Evolutionary conservation across 1,284 basidiomycete genomes (phyloP), one percentile per base, ranked within the genome.

Genomic region (Papiliotrema terrestris): DNA sequence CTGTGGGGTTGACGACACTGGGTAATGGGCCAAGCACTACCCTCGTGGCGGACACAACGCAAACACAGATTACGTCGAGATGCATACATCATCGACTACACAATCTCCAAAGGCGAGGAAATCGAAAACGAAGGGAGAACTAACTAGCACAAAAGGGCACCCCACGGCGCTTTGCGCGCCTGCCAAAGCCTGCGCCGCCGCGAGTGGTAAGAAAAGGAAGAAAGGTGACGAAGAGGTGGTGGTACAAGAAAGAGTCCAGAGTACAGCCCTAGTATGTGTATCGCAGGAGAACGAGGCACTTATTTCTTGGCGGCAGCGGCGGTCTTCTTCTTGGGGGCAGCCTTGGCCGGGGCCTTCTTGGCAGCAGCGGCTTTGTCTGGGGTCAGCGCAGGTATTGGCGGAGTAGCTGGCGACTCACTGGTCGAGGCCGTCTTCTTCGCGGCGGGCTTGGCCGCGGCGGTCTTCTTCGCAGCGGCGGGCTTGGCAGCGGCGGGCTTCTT

Each of bases 331-430:
- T 78, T 78, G 59, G 78, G 78, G 32, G 76, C 59, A 51, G 77
- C 71, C 66, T 79, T 78, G 53, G 39, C 78, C 59, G 78, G 78
- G 35, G 76, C 59, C 50, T 76, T 70, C 66, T 79, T 78, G 52
- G 77, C 63, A 58, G 79, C 78, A 19, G 55, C 54, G 37, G 57
- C 55, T 57, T 61, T 61, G 45, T 58, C 60, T 58, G 38, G 14
- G 3, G 1, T n/a, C 11, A 20, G 13, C 29, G 29, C 45, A n/a
- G 11, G n/a, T 15, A 17, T 14, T n/a, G 29, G 29, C 6, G 35
- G 14, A 49, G 23, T 8, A 43, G 45, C 38, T 59, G 20, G 45
- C 52, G 54, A 51, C 26, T 47, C 51, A 39, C 56, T 45, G 44
- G 45, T 38, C 9, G 45, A 32, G 19, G 59, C 55, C 25, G 50